These are phyloP conservation scores for Neodidymelliopsis sp. DNA, from an alignment of 2,329 filamentous ascomycete species.

Conservation along the genomic window DNA sequence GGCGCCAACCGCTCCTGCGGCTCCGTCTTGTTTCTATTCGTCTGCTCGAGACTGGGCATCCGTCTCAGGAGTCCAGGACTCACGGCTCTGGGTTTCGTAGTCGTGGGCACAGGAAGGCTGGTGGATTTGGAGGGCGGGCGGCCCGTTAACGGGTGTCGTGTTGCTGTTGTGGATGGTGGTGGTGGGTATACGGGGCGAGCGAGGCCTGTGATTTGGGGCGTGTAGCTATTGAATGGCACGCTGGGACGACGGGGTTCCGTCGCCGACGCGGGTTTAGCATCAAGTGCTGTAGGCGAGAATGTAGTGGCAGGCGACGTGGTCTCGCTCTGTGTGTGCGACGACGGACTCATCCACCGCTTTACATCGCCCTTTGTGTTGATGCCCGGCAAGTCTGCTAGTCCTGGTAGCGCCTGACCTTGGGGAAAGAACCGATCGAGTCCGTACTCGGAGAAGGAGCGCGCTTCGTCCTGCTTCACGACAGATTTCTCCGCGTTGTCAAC, in stretches of 20 bases:
- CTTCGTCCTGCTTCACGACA: conserved; percentile 29
- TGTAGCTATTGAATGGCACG: conserved; percentile 38
- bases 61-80: conserved; percentile 55
- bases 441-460: conserved; percentile 14
- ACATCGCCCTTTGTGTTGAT: conserved; percentile 11
- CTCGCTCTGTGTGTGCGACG: conserved; percentile 21
- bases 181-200: conserved; percentile 46
- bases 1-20: conserved; percentile 33
- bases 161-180: conserved; percentile 19
- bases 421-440: conserved; percentile 12
- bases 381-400: conserved; percentile 19
- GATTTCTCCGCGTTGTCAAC: conserved; percentile 47
- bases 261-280: conserved; percentile 19
- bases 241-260: conserved; percentile 41
- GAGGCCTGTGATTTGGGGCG: conserved; percentile 46
- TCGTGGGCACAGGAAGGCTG: conserved; percentile 38
- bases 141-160: conserved; percentile 34
- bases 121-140: conserved; percentile 40
- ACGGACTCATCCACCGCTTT: conserved; percentile 6
- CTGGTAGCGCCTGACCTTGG: conserved; percentile 30
- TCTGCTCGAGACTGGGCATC: conserved; percentile 55
- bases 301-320: conserved; percentile 26
- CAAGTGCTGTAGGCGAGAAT: conserved; percentile 24
- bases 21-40: conserved; percentile 19
- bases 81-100: conserved; percentile 44